Evolutionary conservation across 257 asterid genomes (phyloP).

Genomic region (Solanum chilense): DNA sequence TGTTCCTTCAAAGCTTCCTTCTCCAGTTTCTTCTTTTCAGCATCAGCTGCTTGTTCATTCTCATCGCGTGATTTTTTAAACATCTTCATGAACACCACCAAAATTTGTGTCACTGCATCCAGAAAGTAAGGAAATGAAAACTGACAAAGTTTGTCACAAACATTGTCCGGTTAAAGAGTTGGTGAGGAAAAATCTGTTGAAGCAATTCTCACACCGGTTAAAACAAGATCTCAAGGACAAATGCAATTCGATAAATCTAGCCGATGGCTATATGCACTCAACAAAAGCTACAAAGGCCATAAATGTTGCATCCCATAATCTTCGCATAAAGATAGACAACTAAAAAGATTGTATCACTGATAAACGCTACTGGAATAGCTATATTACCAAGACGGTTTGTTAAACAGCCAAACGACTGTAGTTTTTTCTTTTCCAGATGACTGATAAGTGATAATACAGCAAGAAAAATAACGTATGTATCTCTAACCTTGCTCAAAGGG

Average conservation of each 20-base stretch:
- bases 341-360: not conserved
- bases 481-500: conserved; percentile 92
- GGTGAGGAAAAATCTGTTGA: not conserved
- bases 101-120: conserved; percentile 78
- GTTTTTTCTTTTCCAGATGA: not conserved
- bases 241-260: not conserved
- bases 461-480: not conserved
- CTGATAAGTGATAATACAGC: not conserved
- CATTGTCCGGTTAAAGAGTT: not conserved
- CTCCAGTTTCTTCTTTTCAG: conserved; percentile 86
- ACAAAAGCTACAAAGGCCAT: not conserved
- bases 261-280: not conserved
- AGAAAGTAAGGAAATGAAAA: not conserved
- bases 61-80: conserved; percentile 82
- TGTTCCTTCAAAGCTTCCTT: conserved; percentile 90
- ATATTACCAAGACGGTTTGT: not conserved
- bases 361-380: not conserved
- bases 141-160: too few relatives aligned
- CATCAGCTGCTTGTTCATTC: conserved; percentile 71
- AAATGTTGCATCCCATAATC: not conserved
- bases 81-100: conserved; percentile 74
- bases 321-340: not conserved
- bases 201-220: not conserved
- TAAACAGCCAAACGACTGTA: not conserved
- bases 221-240: not conserved